phyloP scores from a whole-genome alignment of 2,329 filamentous ascomycete genomes.

The Penicillium occitanis region DNA sequence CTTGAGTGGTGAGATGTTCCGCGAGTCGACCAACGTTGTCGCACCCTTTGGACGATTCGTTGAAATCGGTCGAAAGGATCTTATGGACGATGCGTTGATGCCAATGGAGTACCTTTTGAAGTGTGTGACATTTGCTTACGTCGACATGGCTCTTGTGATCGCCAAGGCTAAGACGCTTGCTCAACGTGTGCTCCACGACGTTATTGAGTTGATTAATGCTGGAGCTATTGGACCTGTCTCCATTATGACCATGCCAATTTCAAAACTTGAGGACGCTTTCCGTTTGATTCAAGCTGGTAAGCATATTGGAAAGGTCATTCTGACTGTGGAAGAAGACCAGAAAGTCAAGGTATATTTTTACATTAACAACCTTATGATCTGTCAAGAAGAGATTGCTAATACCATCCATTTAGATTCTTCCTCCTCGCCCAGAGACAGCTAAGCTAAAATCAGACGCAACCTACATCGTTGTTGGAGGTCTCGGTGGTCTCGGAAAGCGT shows the following conservation, averaged over 20 bases:
- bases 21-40: not conserved
- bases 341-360: not conserved
- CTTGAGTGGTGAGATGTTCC: not conserved
- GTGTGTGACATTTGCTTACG: not conserved
- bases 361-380: too few species aligned
- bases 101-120: not conserved
- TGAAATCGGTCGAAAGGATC: not conserved
- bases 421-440: not conserved
- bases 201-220: not conserved
- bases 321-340: not conserved
- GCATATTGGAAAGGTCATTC: conserved; percentile 1
- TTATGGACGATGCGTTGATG: not conserved
- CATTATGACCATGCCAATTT: not conserved
- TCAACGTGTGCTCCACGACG: not conserved
- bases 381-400: not conserved
- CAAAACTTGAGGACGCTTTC: not conserved
- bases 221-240: not conserved
- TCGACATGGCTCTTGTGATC: not conserved
- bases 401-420: not conserved
- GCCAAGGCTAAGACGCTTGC: not conserved
- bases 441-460: not conserved
- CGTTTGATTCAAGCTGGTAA: not conserved
- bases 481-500: not conserved
- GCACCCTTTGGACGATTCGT: not conserved
- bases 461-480: not conserved